These are phyloP conservation scores for Geopyxis carbonaria DNA, from an alignment of 495 filamentous ascomycete genomes.

Conservation along the genomic window DNA sequence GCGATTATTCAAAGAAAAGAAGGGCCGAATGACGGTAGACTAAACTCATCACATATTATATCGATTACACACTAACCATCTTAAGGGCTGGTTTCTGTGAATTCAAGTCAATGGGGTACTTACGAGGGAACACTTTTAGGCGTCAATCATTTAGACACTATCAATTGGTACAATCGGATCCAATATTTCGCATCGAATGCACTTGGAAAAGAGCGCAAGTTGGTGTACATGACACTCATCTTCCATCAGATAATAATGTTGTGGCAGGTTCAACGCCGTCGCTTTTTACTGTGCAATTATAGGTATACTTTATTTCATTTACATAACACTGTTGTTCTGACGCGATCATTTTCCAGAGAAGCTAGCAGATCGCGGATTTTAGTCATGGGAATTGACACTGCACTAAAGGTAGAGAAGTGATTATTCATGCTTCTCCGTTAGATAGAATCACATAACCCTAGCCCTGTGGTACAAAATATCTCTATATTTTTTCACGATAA, in stretches of 20 bases:
- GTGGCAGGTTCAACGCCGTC: constrained; percentile 95
- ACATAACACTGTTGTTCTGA: too few species aligned
- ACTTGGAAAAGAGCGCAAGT: constrained; percentile 55
- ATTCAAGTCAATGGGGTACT: constrained; percentile 71
- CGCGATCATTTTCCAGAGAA: too few species aligned
- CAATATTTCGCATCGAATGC: constrained; percentile 51
- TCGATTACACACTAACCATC: constrained; percentile 3
- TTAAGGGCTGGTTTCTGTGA: constrained; percentile 79
- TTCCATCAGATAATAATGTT: constrained; percentile 3
- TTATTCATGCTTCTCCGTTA: too few species aligned
- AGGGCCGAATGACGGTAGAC: constrained; percentile 84
- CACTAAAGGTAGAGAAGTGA: too few species aligned
- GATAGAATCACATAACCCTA: too few species aligned
- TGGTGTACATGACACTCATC: constrained; percentile 22
- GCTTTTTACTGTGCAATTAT: constrained; percentile 87
- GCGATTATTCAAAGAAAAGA: constrained; percentile 50
- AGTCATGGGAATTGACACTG: too few species aligned
- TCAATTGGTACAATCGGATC: constrained; percentile 86
- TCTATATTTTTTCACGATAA: too few species aligned
- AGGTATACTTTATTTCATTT: too few species aligned
- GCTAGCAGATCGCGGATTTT: too few species aligned
- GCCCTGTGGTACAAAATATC: too few species aligned
- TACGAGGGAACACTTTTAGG: constrained; percentile 83
- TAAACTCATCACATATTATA: not conserved
- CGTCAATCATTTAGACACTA: constrained; percentile 80